Base-by-base conservation (phyloP, 768 basidiomycete genomes). In the Collybia sordida region DNA sequence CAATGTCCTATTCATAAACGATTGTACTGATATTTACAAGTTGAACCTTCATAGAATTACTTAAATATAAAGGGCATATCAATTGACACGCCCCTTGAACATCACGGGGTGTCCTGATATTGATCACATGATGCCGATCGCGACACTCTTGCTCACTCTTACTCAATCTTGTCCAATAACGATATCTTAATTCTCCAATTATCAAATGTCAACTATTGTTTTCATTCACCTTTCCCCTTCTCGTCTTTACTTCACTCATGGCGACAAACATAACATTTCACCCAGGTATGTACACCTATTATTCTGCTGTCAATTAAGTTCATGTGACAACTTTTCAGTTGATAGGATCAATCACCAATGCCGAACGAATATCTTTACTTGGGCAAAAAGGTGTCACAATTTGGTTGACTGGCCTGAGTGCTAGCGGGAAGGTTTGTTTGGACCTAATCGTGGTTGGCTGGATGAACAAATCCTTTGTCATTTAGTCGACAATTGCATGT, bases 391-490 rank as follows among this genome's bases (percentile, higher is more conserved):
- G 96, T 18, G 80, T 87, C 4, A 98, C 96, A 0, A 82, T 98
- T 64, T 99, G 97, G 97, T 71, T 99, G 51, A 99, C 97, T 6
- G 97, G 97, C 5, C 81, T 98, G 15, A 94, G 92, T 61, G 95
- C 90, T 6, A 93, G 90, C 64, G 95, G 95, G 44, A 98, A 97
- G 82, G 94, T 92, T 36, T 46, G 72, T 45, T 9, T 34, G 21
- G 37, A 42, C 14, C 1, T 18, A 31, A 34, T 17, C 34, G 12
- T 23, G 40, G 14, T 45, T 25, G 49, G 24, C 25, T 3, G 22
- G 38, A 36, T 43, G 3, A 47, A 48, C 22, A 17, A 35, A 50
- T 40, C 6, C 39, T 43, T 45, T 22, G 7, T 31, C 28, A 34
- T 34, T 24, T 47, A 98, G 93, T 98, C 94, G 5, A 98, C 96